phyloP scores from a whole-genome alignment of 805 yeast genomes.

The Ogataea pignaliae region DNA sequence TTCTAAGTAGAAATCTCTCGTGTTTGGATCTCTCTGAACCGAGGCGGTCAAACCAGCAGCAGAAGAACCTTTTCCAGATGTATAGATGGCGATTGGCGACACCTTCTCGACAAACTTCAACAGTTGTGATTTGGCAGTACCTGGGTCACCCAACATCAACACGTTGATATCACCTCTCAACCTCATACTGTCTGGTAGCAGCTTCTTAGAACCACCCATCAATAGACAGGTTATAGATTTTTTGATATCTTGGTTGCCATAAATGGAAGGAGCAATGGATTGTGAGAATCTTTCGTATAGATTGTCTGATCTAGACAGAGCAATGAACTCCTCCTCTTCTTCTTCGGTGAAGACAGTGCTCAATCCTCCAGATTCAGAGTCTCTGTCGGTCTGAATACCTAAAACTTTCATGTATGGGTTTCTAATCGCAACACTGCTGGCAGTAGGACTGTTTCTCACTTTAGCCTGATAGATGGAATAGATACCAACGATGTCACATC shows the following conservation, averaged over 20 bases:
- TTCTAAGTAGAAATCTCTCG: constrained; percentile 91
- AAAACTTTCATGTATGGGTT: constrained; percentile 85
- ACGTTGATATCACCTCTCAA: constrained; percentile 97
- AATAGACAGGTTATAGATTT: constrained; percentile 88
- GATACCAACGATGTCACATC: constrained; percentile 88
- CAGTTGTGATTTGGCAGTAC: constrained; percentile 96
- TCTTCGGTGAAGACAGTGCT: constrained; percentile 72
- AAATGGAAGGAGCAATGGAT: constrained; percentile 95
- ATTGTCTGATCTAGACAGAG: constrained; percentile 76
- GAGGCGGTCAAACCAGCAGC: constrained; percentile 99
- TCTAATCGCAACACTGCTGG: constrained; percentile 78
- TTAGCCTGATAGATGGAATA: constrained; percentile 86
- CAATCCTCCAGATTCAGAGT: constrained; percentile 44
- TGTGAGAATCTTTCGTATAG: constrained; percentile 79
- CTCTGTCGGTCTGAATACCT: constrained; percentile 80
- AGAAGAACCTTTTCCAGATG: constrained; percentile 98
- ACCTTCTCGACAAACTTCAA: constrained; percentile 93
- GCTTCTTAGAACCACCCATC: constrained; percentile 90
- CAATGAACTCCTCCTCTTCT: constrained; percentile 88
- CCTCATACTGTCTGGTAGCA: constrained; percentile 93
- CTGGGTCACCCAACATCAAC: constrained; percentile 92
- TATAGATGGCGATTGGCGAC: constrained; percentile 90
- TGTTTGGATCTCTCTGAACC: constrained; percentile 84
- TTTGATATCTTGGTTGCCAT: constrained; percentile 89
- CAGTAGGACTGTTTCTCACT: constrained; percentile 42